These are phyloP conservation scores for Ustilago lituana DNA, from an alignment of 1,284 basidiomycete species.

Conservation along the genomic window DNA sequence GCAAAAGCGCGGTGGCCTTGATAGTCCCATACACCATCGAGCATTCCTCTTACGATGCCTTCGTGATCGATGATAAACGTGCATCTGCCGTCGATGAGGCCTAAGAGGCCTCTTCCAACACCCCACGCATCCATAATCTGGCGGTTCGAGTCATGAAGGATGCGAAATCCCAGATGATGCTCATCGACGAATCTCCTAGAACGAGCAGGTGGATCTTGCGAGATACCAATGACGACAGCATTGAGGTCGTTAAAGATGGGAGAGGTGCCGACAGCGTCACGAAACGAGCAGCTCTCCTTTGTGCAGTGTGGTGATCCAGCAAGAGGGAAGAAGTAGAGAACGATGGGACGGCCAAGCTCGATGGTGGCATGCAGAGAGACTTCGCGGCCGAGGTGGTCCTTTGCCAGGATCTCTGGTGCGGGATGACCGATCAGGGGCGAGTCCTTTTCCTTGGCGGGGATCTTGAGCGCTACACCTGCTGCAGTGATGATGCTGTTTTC, in stretches of 20 bases:
- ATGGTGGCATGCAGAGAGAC: constrained; percentile 60
- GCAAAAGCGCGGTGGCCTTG: constrained; percentile 55
- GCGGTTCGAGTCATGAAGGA: constrained; percentile 50
- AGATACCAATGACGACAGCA: constrained; percentile 61
- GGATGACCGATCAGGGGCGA: constrained; percentile 48
- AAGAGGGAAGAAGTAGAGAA: constrained; percentile 61
- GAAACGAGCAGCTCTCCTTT: constrained; percentile 52
- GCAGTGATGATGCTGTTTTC: constrained; percentile 48
- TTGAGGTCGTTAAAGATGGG: constrained; percentile 59
- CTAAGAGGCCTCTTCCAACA: constrained; percentile 43
- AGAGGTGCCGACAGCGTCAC: constrained; percentile 52
- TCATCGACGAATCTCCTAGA: constrained; percentile 52
- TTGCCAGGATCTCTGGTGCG: constrained; percentile 56
- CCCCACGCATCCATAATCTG: constrained; percentile 49
- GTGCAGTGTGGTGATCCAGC: constrained; percentile 62
- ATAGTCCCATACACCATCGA: constrained; percentile 55
- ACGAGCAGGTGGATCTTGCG: constrained; percentile 46
- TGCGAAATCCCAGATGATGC: constrained; percentile 49
- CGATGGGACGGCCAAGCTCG: constrained; percentile 51
- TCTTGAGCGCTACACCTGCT: constrained; percentile 28
- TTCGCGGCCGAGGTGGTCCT: constrained; percentile 48
- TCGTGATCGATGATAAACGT: constrained; percentile 60
- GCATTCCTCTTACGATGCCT: constrained; percentile 55
- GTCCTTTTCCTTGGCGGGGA: constrained; percentile 46
- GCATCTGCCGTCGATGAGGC: constrained; percentile 50